Conservation (phyloP, 805 yeast species). For the Saccharomycopsis schoenii region DNA sequence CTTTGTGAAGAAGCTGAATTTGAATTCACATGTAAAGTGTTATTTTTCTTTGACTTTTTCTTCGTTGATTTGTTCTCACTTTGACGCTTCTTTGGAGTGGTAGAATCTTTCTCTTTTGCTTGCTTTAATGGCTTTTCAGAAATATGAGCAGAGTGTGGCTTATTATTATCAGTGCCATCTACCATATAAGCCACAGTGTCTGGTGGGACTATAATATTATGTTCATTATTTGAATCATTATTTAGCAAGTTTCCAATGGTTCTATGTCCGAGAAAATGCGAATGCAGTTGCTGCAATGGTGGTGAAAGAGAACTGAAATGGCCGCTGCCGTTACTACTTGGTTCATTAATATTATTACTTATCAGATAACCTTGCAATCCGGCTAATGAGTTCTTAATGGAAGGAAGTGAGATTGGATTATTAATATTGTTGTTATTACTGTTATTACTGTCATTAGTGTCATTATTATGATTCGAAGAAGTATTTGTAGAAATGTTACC, state of each 20-base stretch:
- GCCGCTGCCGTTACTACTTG: neutral
- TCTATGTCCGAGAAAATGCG: neutral
- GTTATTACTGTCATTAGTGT: neutral
- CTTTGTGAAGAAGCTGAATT: neutral
- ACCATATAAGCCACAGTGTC: neutral
- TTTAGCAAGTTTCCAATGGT: neutral
- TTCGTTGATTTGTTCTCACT: neutral
- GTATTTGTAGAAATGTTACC: neutral
- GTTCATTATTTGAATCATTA: neutral
- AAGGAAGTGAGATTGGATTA: neutral
- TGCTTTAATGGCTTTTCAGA: neutral
- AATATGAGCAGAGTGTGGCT: neutral
- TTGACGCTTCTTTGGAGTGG: neutral
- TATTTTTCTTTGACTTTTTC: neutral
- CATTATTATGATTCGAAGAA: neutral
- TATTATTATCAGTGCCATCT: neutral
- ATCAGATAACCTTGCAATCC: neutral
- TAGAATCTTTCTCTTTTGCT: neutral
- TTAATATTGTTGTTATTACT: neutral
- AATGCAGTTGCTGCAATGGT: neutral
- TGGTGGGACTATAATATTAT: neutral
- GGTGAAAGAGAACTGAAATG: neutral
- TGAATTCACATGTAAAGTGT: neutral
- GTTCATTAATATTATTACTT: neutral
- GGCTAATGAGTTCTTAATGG: neutral